Evolutionary conservation across 1,284 basidiomycete genomes (phyloP), one percentile per base, ranked within the genome.

Genomic region (Coriolopsis trogii): DNA sequence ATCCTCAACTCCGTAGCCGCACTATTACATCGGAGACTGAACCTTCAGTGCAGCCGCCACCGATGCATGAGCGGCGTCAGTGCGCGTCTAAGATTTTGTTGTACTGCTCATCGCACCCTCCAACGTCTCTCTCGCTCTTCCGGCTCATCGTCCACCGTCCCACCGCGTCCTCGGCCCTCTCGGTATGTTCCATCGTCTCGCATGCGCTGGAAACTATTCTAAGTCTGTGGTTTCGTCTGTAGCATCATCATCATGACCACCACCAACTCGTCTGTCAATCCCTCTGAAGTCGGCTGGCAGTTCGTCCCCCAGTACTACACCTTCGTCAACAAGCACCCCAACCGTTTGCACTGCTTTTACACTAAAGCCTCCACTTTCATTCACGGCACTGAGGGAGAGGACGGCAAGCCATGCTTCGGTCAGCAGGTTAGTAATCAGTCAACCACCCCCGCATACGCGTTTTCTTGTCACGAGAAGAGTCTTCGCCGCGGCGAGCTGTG

Each of bases 331-430:
- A 95, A 98, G 77, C 88, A 96, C 60, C 96, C 96, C 59, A 81
- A 90, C 74, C 91, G 94, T 70, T 84, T 99, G 62, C 96, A 99
- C 77, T 96, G 95, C 77, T 99, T 99, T 79, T 99, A 99, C 81
- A 98, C 90, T 69, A 98, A 98, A 82, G 85, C 85, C 65, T 98
- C 95, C 46, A 98, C 96, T 62, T 96, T 95, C 77, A 91, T 91
- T 70, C 95, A 97, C 73, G 93, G 93, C 50, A 91, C 90, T 53
- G 95, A 97, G 78, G 97, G 95, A 51, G 95, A 97, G 74, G 96
- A 98, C 48, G 75, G 81, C 51, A 86, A 87, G 62, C 81, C 93
- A 29, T 93, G 89, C 75, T 91, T 86, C 63, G 96, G 96, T 49
- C 96, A 99, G 75, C 88, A 92, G 83, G 94, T 95, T 56, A 60